A percentile compares a stretch with the other conserved stretches of the same genome.
Evolutionary conservation across 2,329 filamentous ascomycete genomes (phyloP).

Genomic region (Elsinoe arachidis): DNA sequence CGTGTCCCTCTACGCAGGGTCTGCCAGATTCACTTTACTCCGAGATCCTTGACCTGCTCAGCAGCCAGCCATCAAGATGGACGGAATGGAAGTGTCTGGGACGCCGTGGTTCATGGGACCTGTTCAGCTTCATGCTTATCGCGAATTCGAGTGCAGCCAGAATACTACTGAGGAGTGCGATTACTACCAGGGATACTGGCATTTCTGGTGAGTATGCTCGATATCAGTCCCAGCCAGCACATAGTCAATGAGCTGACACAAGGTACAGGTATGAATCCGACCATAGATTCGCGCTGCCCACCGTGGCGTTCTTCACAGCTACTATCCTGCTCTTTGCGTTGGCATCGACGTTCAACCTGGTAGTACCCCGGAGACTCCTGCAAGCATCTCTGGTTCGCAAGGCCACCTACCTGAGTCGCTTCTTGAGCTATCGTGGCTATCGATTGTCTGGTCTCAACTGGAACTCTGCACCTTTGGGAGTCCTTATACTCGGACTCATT

Average conservation of each 20-base stretch:
- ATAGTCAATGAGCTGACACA: background rate
- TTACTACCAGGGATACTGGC: constrained; percentile 32
- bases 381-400: constrained; percentile 17
- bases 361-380: background rate
- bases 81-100: too few species aligned
- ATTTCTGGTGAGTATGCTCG: constrained; percentile 34
- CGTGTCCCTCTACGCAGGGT: too few species aligned
- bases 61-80: too few species aligned
- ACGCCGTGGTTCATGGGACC: too few species aligned
- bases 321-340: constrained; percentile 42
- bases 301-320: constrained; percentile 45
- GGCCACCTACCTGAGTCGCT: background rate
- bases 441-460: background rate
- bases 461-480: background rate
- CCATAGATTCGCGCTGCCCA: constrained; percentile 44
- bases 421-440: background rate
- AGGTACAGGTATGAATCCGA: constrained; percentile 45
- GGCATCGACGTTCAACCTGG: constrained; percentile 27
- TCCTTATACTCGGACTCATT: background rate
- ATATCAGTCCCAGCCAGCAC: constrained; percentile 17
- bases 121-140: too few species aligned
- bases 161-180: too few species aligned
- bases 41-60: too few species aligned
- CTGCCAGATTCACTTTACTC: too few species aligned
- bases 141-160: too few species aligned